Base-by-base conservation (phyloP, 805 yeast genomes). In the Candida endomychidarum region DNA sequence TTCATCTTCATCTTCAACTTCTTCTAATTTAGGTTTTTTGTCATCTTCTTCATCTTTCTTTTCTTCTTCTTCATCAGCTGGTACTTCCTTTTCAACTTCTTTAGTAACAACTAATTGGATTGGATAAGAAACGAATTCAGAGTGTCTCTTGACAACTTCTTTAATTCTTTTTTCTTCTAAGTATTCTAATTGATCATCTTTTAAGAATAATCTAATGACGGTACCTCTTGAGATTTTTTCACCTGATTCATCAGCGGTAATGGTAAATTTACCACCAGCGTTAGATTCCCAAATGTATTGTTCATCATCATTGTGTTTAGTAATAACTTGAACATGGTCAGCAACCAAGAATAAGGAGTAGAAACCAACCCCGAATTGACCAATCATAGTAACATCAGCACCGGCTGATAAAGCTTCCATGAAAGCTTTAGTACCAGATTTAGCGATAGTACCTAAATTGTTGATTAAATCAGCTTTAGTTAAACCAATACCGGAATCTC, bases 311-410 rank as follows among this genome's bases (percentile, higher is more conserved):
- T 93, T 93, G 81, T 89, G 84, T 80, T 93, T 93, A 47, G 99
- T 87, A 67, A 93, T 87, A 58, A 93, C 99, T 77, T 93, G 96
- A 51, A 93, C 99, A 58, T 81, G 87, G 77, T 93, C 99, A 59
- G 99, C 98, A 65, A 93, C 99, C 77, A 93, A 81, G 86, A 93
- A 93, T 55, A 91, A 78, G 41, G 99, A 93, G 84, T 93, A 93
- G 91, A 93, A 93, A 83, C 99, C 99, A 58, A 93, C 99, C 89
- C 99, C 99, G 78, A 93, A 93, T 77, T 93, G 99, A 81, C 99
- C 99, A 75, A 93, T 93, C 99, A 93, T 93, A 51, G 98, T 90
- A 49, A 93, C 97, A 70, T 93, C 99, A 48, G 99, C 99, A 75
- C 99, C 99, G 52, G 97, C 98, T 53, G 96, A 84, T 53, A 95